Evolutionary conservation across 768 basidiomycete genomes (phyloP), one percentile per base, ranked within the genome.

Genomic region (Russula brevipes): DNA sequence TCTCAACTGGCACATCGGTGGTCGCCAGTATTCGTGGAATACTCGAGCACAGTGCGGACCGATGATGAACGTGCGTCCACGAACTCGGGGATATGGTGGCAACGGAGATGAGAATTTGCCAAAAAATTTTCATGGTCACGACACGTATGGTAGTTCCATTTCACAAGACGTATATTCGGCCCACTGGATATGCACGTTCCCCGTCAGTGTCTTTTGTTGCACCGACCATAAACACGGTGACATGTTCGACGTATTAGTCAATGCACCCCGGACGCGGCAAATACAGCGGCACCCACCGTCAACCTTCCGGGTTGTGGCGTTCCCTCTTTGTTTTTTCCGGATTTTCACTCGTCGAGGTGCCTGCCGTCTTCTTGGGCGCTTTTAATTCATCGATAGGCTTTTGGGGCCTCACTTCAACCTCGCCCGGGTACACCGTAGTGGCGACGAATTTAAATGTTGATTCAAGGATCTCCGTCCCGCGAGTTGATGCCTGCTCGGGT

Each of bases 21-120:
- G 5, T 39, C 31, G 14, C 38, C 39, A 4, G 38, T 57, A 52
- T 42, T 49, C 50, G 46, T 41, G 38, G 45, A 41, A 58, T 41
- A 46, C 30, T 56, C 44, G n/a, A 45, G 45, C 44, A 39, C 16
- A 16, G 50, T 31, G 16, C 36, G 10, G 38, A 14, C 36, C 9
- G n/a, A 7, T 10, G 38, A 54, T 14, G 38, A 53, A 41, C 39
- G 8, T 46, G 6, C 7, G n/a, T 6, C 38, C 16, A 45, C 19
- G 17, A n/a, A 17, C 52, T 35, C 52, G 62, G 45, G 36, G 62
- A 59, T 17, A 41, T 52, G 62, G 62, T 33, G 53, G 41, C 31
- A 31, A 49, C 62, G 62, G 62, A 63, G 39, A 63, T 63, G 62
- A 63, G 45, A 59, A 41, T 17, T 59, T 38, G 36, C 50, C 62